Conservation (phyloP, 2,329 filamentous ascomycete genomes). For the Fusarium longipes region DNA sequence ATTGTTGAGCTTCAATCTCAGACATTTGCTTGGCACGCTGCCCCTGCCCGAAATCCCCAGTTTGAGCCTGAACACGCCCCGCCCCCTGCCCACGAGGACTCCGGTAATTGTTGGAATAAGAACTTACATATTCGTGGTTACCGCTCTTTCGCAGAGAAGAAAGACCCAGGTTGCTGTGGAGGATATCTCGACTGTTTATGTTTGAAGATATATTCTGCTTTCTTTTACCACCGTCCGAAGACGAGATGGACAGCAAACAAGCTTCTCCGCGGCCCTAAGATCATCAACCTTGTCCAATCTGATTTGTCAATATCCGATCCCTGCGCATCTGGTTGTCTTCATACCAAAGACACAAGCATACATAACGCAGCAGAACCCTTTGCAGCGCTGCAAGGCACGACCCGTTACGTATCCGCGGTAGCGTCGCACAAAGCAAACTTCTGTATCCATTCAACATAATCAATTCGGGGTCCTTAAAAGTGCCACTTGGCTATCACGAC, state of each 20-base stretch:
- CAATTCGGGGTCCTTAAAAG: constrained; percentile 23
- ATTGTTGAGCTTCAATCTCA: constrained; percentile 34
- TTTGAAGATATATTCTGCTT: constrained; percentile 4
- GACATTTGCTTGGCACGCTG: constrained; percentile 35
- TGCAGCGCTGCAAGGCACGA: constrained; percentile 45
- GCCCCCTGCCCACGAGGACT: constrained; percentile 22
- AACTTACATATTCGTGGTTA: constrained; percentile 30
- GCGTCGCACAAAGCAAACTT: constrained; percentile 27
- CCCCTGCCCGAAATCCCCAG: constrained; percentile 22
- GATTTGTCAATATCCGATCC: constrained; percentile 31
- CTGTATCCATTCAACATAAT: constrained; percentile 14
- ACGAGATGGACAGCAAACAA: constrained; percentile 11
- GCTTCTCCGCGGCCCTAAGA: constrained; percentile 42
- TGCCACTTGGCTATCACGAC: constrained; percentile 25
- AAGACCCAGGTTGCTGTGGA: neutral
- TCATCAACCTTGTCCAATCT: constrained; percentile 31
- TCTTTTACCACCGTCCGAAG: constrained; percentile 3
- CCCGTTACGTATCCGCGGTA: constrained; percentile 34
- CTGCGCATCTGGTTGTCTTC: constrained; percentile 25
- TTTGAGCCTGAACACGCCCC: constrained; percentile 25
- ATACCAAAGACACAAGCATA: constrained; percentile 24
- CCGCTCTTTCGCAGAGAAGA: constrained; percentile 17
- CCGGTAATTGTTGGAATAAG: constrained; percentile 30
- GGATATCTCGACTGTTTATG: neutral
- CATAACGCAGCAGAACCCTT: constrained; percentile 29